Evolutionary conservation across 768 basidiomycete genomes (phyloP).

Genomic region (Hemileccinum rubropunctum): DNA sequence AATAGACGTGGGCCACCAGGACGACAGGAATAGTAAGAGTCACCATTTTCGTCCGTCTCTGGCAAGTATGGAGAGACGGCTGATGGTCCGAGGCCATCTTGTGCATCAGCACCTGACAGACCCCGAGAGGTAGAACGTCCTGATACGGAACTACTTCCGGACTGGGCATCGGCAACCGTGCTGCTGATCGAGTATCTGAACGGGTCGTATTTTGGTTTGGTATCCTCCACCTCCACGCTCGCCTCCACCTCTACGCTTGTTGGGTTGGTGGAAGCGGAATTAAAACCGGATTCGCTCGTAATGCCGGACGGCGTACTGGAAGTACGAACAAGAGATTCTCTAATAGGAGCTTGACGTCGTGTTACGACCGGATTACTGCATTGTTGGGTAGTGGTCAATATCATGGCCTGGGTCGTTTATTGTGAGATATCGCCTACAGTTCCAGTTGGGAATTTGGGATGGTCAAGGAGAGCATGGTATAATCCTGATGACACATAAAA

Average conservation of each 20-base stretch:
- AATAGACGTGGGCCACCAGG: constrained; percentile 63
- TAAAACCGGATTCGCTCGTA: constrained; percentile 4
- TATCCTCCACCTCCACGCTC: constrained; percentile 20
- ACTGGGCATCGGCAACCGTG: neutral
- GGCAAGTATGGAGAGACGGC: constrained; percentile 49
- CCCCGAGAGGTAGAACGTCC: constrained; percentile 12
- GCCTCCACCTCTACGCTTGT: constrained; percentile 16
- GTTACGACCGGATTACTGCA: constrained; percentile 2
- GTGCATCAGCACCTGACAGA: constrained; percentile 28
- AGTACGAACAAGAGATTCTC: constrained; percentile 1
- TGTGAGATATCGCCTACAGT: constrained; percentile 10
- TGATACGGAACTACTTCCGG: constrained; percentile 6
- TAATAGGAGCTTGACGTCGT: neutral
- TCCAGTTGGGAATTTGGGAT: constrained; percentile 11
- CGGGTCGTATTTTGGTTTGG: constrained; percentile 19
- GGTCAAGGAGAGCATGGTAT: constrained; percentile 15
- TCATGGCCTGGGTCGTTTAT: neutral
- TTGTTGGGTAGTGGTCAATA: neutral
- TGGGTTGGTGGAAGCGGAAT: constrained; percentile 4
- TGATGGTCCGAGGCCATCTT: constrained; percentile 50
- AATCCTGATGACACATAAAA: constrained; percentile 11
- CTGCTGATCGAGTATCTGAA: neutral
- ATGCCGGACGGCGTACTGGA: constrained; percentile 14
- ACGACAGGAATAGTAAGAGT: constrained; percentile 59
- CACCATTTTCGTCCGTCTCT: constrained; percentile 44